phyloP scores from a whole-genome alignment of 164 flowering plant species.

The Houttuynia cordata region DNA sequence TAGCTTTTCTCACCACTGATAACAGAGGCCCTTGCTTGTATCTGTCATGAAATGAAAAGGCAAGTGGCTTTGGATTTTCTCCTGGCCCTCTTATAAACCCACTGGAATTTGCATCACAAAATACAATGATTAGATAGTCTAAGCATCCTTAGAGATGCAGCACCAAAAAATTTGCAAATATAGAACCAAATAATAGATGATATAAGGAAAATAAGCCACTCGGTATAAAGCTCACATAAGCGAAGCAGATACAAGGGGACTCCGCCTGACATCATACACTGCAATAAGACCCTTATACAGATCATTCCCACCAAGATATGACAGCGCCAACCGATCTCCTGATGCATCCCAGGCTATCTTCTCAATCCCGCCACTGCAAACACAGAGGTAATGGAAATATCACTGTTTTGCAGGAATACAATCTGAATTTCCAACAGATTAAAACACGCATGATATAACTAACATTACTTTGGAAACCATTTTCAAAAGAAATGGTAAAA shows the following conservation, averaged over 20 bases:
- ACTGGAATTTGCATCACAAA: slow-evolving; percentile 22
- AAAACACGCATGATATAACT: neutral
- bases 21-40: slow-evolving; percentile 88
- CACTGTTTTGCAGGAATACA: neutral
- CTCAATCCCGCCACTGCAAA: slow-evolving; percentile 63
- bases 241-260: slow-evolving; percentile 65
- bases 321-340: slow-evolving; percentile 85
- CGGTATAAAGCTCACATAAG: slow-evolving; percentile 43
- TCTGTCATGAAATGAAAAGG: slow-evolving; percentile 78
- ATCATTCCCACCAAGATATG: slow-evolving; percentile 72
- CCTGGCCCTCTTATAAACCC: slow-evolving; percentile 97
- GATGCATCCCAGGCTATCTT: slow-evolving; percentile 97
- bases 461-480: neutral
- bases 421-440: neutral
- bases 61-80: slow-evolving; percentile 65
- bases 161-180: neutral
- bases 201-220: neutral
- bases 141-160: too few species aligned
- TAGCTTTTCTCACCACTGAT: slow-evolving; percentile 52
- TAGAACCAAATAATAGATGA: neutral
- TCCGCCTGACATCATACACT: slow-evolving; percentile 68
- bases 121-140: neutral
- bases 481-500: too few species aligned
- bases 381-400: neutral
- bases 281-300: slow-evolving; percentile 72